Percentiles rank a stretch among this genome's conserved stretches.
phyloP scores from a whole-genome alignment of 371 early-diverging fungal genomes.

The Rhizopus microsporus region DNA sequence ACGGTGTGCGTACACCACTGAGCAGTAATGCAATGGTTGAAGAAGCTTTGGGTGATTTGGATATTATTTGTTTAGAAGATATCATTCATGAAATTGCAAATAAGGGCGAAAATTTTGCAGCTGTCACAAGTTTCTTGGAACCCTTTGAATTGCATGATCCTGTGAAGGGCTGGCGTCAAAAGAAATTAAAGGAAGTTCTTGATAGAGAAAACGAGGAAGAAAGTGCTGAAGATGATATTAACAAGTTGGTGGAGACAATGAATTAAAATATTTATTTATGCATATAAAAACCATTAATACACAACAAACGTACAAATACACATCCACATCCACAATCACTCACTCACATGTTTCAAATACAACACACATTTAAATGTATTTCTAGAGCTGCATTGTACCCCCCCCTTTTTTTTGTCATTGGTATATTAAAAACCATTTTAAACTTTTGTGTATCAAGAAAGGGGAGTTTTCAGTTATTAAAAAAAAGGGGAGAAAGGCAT shows the following conservation, averaged over 20 bases:
- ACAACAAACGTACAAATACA: no score
- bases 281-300: no score
- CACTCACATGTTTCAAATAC: no score
- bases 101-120: constrained; percentile 80
- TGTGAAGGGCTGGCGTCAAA: constrained; percentile 92
- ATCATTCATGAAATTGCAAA: constrained; percentile 98
- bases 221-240: constrained; percentile 94
- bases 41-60: constrained; percentile 89
- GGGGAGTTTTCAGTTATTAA: no score
- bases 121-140: constrained; percentile 95
- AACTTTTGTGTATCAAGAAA: no score
- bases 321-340: no score
- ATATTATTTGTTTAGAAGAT: constrained; percentile 98
- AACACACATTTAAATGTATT: no score
- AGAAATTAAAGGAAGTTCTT: constrained; percentile 94
- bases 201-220: constrained; percentile 93
- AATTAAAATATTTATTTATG: constrained; percentile 60
- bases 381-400: no score
- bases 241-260: constrained; percentile 89
- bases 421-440: no score
- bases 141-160: constrained; percentile 98
- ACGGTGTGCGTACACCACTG: constrained; percentile 93
- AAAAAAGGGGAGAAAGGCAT: no score
- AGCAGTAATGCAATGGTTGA: constrained; percentile 96
- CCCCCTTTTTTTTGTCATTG: no score